Evolutionary conservation across 2,329 filamentous ascomycete genomes (phyloP).

Genomic region (Aspergillus fumigatus): DNA sequence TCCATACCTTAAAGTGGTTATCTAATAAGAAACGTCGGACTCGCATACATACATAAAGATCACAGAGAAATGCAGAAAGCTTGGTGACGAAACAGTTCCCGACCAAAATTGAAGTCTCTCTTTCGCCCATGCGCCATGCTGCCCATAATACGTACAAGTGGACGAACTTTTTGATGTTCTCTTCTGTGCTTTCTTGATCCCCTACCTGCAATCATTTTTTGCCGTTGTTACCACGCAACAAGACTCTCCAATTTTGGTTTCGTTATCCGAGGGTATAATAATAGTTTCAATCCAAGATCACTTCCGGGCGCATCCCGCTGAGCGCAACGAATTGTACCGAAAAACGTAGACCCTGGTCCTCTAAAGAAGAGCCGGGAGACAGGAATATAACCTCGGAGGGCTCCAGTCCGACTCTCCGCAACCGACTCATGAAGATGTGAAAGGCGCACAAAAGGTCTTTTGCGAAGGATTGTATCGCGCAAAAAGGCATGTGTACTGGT

Average conservation of each 20-base stretch:
- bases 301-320: neutral
- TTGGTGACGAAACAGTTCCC: constrained; percentile 9
- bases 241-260: neutral
- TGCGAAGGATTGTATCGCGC: neutral
- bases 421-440: neutral
- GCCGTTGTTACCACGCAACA: neutral
- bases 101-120: constrained; percentile 18
- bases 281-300: neutral
- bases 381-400: neutral
- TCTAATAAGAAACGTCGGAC: constrained; percentile 3
- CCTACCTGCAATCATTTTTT: neutral
- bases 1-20: neutral
- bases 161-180: constrained; percentile 25
- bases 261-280: neutral
- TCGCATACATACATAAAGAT: neutral
- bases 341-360: neutral
- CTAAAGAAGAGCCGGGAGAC: neutral
- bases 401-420: neutral
- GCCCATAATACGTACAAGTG: constrained; percentile 31
- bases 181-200: constrained; percentile 13
- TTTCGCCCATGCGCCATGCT: constrained; percentile 38
- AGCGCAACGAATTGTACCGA: neutral
- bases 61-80: neutral
- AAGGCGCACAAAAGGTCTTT: neutral
- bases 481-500: neutral